Evolutionary conservation across 805 yeast genomes (phyloP).

Genomic region (Jamesozyma spencerorum): DNA sequence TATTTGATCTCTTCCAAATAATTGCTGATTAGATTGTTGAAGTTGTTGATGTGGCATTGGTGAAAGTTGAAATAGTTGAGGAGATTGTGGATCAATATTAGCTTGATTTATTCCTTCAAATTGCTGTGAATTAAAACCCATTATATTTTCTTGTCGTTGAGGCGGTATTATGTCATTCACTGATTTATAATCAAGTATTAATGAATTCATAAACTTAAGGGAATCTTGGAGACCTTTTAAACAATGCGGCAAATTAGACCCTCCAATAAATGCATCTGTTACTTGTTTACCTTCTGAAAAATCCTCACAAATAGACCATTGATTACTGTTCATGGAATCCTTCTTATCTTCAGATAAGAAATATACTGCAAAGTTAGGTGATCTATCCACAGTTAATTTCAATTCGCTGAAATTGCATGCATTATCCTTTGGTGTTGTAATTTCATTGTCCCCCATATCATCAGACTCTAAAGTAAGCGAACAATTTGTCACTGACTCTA

Average conservation of each 20-base stretch:
- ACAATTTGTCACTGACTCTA: constrained; percentile 49
- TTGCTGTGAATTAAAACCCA: constrained; percentile 4
- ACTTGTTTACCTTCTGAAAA: constrained; percentile 81
- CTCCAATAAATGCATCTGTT: constrained; percentile 53
- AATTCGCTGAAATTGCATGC: constrained; percentile 36
- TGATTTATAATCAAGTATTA: constrained; percentile 39
- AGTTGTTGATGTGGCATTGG: constrained; percentile 5
- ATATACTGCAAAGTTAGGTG: constrained; percentile 74
- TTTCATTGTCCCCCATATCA: constrained; percentile 13
- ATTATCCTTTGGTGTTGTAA: neutral
- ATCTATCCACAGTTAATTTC: constrained; percentile 41
- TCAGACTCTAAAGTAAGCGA: constrained; percentile 43
- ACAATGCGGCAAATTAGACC: constrained; percentile 58
- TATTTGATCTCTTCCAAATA: neutral
- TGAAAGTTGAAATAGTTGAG: constrained; percentile 3
- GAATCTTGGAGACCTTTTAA: constrained; percentile 49
- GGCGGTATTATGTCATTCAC: constrained; percentile 25
- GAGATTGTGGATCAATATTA: constrained; percentile 4
- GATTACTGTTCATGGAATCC: constrained; percentile 27
- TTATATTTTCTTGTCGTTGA: constrained; percentile 2
- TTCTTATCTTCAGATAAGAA: constrained; percentile 45
- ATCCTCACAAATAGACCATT: constrained; percentile 63
- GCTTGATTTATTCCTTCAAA: constrained; percentile 7
- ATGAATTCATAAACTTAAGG: constrained; percentile 44
- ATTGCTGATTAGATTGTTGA: neutral